A percentile compares a stretch with the other conserved stretches of the same genome.
Conservation (phyloP, 345 rosid genomes). For the Rhizophora mangle region DNA sequence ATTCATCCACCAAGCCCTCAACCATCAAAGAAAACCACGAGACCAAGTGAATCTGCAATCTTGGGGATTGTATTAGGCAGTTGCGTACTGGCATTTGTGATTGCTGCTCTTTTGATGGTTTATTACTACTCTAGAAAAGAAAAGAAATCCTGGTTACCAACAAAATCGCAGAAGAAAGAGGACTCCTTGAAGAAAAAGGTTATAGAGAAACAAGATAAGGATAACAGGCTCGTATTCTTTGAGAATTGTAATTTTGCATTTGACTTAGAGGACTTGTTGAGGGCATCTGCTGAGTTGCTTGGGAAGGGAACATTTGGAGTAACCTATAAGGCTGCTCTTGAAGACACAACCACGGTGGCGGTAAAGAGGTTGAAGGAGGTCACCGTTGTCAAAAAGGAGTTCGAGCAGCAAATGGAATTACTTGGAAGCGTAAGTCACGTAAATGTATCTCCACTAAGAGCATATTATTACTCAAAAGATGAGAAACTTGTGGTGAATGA, state of each 20-base stretch:
- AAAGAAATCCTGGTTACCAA: constrained; percentile 9
- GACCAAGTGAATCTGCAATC: constrained; percentile 22
- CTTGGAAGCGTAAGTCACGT: constrained; percentile 24
- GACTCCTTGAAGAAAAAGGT: constrained; percentile 9
- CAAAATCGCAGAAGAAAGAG: constrained; percentile 18
- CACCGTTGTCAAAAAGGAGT: constrained; percentile 19
- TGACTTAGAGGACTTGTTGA: constrained; percentile 33
- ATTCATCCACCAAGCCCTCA: constrained; percentile 21
- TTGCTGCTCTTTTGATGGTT: constrained; percentile 20
- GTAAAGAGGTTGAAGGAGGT: constrained; percentile 36
- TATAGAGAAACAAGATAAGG: constrained; percentile 13
- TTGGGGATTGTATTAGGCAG: constrained; percentile 28
- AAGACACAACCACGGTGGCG: constrained; percentile 28
- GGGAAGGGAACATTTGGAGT: constrained; percentile 33
- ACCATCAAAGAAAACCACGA: constrained; percentile 17
- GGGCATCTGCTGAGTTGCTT: constrained; percentile 36
- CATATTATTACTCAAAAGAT: constrained; percentile 33
- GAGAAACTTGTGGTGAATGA: constrained; percentile 31
- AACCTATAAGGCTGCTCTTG: constrained; percentile 33
- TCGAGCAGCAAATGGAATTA: constrained; percentile 27
- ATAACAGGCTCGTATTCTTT: constrained; percentile 29
- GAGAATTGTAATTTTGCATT: constrained; percentile 32
- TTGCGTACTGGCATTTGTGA: constrained; percentile 15
- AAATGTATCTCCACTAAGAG: constrained; percentile 25
- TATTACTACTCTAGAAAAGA: constrained; percentile 18